phyloP scores from a whole-genome alignment of 768 basidiomycete species.

The Boletus patriciae region DNA sequence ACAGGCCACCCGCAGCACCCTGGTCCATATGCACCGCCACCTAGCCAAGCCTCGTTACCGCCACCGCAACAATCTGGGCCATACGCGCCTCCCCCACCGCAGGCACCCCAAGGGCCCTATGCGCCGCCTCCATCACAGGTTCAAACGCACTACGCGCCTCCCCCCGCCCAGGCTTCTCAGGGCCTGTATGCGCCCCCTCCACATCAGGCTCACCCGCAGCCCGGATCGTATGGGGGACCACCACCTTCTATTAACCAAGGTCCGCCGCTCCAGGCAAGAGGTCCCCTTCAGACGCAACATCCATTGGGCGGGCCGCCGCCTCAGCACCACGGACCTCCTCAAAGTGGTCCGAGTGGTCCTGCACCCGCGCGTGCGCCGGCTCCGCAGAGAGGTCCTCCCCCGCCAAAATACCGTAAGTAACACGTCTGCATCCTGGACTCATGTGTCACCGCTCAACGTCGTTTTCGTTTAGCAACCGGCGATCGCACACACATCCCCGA shows the following conservation, averaged over 20 bases:
- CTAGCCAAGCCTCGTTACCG: conserved; percentile 14
- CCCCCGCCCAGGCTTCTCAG: conserved; percentile 24
- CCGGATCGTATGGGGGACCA: conserved; percentile 32
- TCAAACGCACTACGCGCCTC: conserved; percentile 15
- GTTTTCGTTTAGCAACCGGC: conserved; percentile 62
- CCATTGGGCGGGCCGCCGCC: conserved; percentile 26
- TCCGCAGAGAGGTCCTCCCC: conserved; percentile 40
- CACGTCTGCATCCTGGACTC: not conserved
- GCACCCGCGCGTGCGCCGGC: conserved; percentile 32
- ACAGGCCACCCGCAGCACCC: conserved; percentile 29
- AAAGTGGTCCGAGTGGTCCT: conserved; percentile 27
- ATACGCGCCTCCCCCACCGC: conserved; percentile 22
- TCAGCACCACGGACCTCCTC: conserved; percentile 33
- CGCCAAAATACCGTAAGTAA: conserved; percentile 61
- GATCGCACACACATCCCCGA: conserved; percentile 92
- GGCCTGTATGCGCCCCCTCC: conserved; percentile 23
- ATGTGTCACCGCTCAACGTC: not conserved
- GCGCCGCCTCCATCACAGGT: conserved; percentile 31
- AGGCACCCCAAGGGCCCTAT: conserved; percentile 30
- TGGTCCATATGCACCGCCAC: conserved; percentile 27
- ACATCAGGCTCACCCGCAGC: conserved; percentile 15
- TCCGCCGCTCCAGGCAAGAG: conserved; percentile 34
- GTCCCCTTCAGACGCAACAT: conserved; percentile 31
- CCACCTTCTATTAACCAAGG: conserved; percentile 24
- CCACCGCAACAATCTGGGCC: conserved; percentile 27